Evolutionary conservation across 306 rosid genomes (phyloP).

Genomic region (Cercis canadensis): DNA sequence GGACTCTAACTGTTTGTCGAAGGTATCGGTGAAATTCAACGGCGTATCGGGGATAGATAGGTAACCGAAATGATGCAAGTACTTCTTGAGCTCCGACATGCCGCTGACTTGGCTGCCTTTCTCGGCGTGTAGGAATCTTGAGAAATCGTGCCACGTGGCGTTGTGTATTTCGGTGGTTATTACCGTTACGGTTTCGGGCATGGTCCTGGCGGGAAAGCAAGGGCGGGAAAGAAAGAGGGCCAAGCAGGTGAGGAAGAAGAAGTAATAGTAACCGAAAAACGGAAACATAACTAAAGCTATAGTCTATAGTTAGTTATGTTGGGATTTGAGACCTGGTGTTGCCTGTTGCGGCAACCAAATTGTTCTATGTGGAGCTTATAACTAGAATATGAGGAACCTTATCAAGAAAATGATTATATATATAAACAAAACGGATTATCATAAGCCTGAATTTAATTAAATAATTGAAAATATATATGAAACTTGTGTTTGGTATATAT

Average conservation of each 20-base stretch:
- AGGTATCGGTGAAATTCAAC: conserved; percentile 61
- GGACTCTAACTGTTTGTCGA: conserved; percentile 65
- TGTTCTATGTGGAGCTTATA: not conserved
- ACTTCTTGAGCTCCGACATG: conserved; percentile 76
- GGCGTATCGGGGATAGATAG: conserved; percentile 46
- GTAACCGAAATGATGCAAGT: conserved; percentile 87
- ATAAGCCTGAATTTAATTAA: conserved; percentile 18
- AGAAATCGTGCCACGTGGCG: conserved; percentile 78
- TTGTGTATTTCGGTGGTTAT: conserved; percentile 45
- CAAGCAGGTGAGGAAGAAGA: conserved; percentile 36
- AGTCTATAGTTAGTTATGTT: conserved; percentile 37
- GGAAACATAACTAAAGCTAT: conserved; percentile 52
- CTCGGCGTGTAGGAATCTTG: conserved; percentile 70
- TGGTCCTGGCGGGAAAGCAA: conserved; percentile 69
- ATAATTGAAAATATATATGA: conserved; percentile 21
- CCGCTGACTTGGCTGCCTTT: conserved; percentile 69
- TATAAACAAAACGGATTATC: conserved; percentile 9
- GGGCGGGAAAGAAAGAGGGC: conserved; percentile 55
- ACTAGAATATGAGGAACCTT: conserved; percentile 3
- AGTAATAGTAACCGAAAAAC: conserved; percentile 42
- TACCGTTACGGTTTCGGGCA: conserved; percentile 51
- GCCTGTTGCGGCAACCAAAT: not conserved
- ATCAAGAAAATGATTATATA: conserved; percentile 5
- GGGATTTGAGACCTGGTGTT: conserved; percentile 18
- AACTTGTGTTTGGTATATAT: conserved; percentile 41